Evolutionary conservation across 1,284 basidiomycete genomes (phyloP).

Genomic region (Takashimella koratensis): DNA sequence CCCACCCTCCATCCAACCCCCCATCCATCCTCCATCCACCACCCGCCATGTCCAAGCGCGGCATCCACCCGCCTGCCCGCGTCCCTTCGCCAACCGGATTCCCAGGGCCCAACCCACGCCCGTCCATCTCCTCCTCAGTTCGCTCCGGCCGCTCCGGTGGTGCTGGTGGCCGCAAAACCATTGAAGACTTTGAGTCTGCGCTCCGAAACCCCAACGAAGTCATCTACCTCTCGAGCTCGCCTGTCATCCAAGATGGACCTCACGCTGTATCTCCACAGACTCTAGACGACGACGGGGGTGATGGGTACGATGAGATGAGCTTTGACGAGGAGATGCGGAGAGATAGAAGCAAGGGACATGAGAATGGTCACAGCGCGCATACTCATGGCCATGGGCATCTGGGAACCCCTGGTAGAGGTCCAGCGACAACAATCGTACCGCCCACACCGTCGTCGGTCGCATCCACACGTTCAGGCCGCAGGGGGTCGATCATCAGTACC

Average conservation of each 20-base stretch:
- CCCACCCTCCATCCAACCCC: not conserved
- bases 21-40: not conserved
- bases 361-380: not conserved
- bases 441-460: conserved; percentile 24
- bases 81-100: not conserved
- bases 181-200: conserved; percentile 37
- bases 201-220: conserved; percentile 29
- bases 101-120: conserved; percentile 10
- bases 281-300: not conserved
- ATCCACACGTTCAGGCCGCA: not conserved
- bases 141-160: not conserved
- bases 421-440: conserved; percentile 18
- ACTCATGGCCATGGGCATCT: conserved; percentile 1
- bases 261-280: not conserved
- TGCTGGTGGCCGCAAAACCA: conserved; percentile 14
- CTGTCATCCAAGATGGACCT: not conserved
- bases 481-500: not conserved
- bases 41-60: not conserved
- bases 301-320: conserved; percentile 16
- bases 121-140: conserved; percentile 28
- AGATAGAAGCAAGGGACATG: not conserved
- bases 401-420: conserved; percentile 2
- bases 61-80: not conserved
- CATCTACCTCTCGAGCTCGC: conserved; percentile 28
- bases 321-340: conserved; percentile 31